These are phyloP conservation scores for Kwoniella bestiolae DNA, from an alignment of 768 basidiomycete genomes.

Conservation along the genomic window DNA sequence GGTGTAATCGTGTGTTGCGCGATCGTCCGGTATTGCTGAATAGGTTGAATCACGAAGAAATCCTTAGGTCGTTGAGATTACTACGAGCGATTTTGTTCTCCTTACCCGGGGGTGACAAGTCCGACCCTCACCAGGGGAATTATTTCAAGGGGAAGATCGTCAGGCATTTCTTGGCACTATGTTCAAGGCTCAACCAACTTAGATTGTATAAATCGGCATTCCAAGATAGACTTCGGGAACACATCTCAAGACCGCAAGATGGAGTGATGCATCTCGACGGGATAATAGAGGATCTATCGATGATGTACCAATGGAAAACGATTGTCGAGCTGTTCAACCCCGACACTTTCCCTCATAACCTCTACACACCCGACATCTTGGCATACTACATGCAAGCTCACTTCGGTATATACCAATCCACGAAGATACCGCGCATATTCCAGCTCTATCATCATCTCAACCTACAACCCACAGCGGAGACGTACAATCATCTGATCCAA, in stretches of 20 bases:
- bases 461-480: constrained; percentile 7
- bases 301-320: constrained; percentile 4
- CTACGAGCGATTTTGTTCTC: constrained; percentile 15
- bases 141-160: constrained; percentile 12
- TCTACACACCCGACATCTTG: constrained; percentile 15
- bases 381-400: constrained; percentile 22
- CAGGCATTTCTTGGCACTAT: constrained; percentile 17
- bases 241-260: not conserved
- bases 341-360: constrained; percentile 13
- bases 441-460: constrained; percentile 10
- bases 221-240: constrained; percentile 18
- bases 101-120: not conserved
- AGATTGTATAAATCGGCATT: constrained; percentile 17
- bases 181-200: constrained; percentile 12
- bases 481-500: constrained; percentile 27
- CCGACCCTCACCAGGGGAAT: constrained; percentile 6
- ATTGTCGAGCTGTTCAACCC: constrained; percentile 16
- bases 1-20: not conserved
- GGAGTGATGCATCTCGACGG: constrained; percentile 4
- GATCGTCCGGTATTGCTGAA: not conserved
- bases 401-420: constrained; percentile 13
- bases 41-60: not conserved
- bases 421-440: constrained; percentile 23
- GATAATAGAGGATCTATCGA: constrained; percentile 5
- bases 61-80: constrained; percentile 10